phyloP scores from a whole-genome alignment of 1,284 basidiomycete species.

The Takashimella tepidaria region DNA sequence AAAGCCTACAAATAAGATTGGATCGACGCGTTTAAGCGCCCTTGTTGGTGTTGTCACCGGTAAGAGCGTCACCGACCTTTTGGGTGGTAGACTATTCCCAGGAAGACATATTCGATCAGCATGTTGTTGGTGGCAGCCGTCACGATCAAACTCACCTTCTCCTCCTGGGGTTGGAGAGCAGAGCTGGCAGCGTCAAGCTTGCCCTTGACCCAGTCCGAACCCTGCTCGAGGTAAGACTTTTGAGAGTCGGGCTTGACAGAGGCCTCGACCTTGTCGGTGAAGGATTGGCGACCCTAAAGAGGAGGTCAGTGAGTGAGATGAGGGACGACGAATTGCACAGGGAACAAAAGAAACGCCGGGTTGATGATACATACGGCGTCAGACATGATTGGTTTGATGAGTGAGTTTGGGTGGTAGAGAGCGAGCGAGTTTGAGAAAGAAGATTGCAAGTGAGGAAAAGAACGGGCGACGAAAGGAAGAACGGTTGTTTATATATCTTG shows the following conservation, averaged over 20 bases:
- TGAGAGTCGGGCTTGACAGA: slow-evolving; percentile 45
- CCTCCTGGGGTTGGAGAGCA: slow-evolving; percentile 30
- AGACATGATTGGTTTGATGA: neutral
- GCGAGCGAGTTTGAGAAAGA: neutral
- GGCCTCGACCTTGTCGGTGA: slow-evolving; percentile 40
- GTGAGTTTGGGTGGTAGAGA: no score
- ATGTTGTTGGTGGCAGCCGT: neutral
- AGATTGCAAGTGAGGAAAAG: neutral
- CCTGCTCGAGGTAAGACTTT: slow-evolving; percentile 45
- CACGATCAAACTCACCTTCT: neutral
- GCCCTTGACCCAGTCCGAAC: slow-evolving; percentile 37
- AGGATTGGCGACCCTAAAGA: slow-evolving; percentile 37
- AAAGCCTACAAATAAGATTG: no score
- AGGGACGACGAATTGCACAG: no score
- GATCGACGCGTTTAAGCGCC: no score
- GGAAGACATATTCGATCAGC: no score
- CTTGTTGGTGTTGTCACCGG: neutral
- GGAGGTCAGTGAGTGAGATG: neutral
- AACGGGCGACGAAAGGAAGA: no score
- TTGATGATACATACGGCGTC: neutral
- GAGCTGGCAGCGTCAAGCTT: slow-evolving; percentile 39
- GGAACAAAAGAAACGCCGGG: no score
- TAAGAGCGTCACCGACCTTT: slow-evolving; percentile 39
- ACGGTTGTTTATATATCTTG: no score
- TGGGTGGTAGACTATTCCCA: slow-evolving; percentile 43